These are phyloP conservation scores for Aspergillus calidoustus DNA, from an alignment of 2,329 filamentous ascomycete species.

Conservation along the genomic window DNA sequence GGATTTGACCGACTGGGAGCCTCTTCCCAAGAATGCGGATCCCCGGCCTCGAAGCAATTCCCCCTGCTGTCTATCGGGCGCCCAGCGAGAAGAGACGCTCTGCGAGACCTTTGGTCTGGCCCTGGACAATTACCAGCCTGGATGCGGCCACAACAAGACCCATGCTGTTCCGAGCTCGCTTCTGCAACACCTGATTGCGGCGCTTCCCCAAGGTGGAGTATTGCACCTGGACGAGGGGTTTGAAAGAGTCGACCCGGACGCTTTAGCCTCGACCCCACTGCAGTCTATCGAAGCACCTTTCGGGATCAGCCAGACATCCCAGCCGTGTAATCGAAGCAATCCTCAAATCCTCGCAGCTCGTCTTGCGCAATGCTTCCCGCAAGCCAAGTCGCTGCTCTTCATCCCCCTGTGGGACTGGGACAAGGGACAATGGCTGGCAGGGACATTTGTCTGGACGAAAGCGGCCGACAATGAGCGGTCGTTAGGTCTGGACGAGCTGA, in stretches of 20 bases:
- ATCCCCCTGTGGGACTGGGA: slow-evolving; percentile 43
- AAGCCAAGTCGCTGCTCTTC: slow-evolving; percentile 35
- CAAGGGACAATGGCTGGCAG: slow-evolving; percentile 40
- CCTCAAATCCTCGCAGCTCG: slow-evolving; percentile 15
- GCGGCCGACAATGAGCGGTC: slow-evolving; percentile 24
- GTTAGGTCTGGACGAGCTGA: slow-evolving; percentile 35
- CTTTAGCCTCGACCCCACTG: neutral
- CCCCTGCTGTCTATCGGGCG: neutral
- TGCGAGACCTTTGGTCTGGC: slow-evolving; percentile 5
- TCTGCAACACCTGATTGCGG: neutral
- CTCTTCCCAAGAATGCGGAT: slow-evolving; percentile 7
- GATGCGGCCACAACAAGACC: neutral
- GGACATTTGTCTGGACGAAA: slow-evolving; percentile 35
- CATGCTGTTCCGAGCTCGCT: neutral
- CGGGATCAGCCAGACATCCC: neutral
- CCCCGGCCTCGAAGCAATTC: neutral
- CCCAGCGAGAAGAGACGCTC: neutral
- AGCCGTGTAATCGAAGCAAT: neutral
- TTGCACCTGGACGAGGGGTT: neutral
- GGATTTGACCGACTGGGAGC: slow-evolving; percentile 3
- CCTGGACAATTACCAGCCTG: neutral
- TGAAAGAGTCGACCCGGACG: neutral
- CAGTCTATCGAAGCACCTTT: neutral
- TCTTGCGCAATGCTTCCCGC: slow-evolving; percentile 27
- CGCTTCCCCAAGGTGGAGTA: slow-evolving; percentile 2